phyloP scores from a whole-genome alignment of 2,329 filamentous ascomycete species.

The Penicillium sp. region DNA sequence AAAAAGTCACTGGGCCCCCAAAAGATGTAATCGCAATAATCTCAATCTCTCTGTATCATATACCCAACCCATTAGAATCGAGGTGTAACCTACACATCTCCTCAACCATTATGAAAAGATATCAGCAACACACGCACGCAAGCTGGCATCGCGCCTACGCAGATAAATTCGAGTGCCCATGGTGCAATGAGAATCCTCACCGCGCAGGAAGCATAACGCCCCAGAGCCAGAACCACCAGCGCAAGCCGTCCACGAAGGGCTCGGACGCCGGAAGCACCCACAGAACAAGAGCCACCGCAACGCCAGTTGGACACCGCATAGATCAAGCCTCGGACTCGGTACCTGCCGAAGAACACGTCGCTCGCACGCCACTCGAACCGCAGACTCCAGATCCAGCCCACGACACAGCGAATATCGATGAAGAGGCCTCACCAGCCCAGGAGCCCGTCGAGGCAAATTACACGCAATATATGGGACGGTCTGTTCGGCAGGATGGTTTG shows the following conservation, averaged over 20 bases:
- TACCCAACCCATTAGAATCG: not conserved
- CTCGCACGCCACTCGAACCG: not conserved
- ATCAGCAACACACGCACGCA: slow-evolving; percentile 10
- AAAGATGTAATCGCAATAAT: not conserved
- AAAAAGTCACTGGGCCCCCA: slow-evolving; percentile 1
- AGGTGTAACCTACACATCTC: not conserved
- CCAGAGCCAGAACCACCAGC: not conserved
- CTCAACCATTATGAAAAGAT: slow-evolving; percentile 5
- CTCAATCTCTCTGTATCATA: not conserved
- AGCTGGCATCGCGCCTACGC: slow-evolving; percentile 9
- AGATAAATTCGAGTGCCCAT: slow-evolving; percentile 8
- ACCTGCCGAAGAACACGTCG: not conserved
- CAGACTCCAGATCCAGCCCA: not conserved
- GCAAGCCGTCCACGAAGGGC: not conserved
- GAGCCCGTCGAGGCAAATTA: not conserved
- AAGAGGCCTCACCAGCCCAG: not conserved
- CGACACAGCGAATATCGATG: not conserved
- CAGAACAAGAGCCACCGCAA: not conserved
- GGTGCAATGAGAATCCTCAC: not conserved
- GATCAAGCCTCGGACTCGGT: not conserved
- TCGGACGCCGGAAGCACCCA: not conserved
- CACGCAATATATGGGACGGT: not conserved
- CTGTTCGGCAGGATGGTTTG: not conserved
- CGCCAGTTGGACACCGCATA: not conserved
- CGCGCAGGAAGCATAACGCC: not conserved